Evolutionary conservation across 208 protist genomes (phyloP).

Genomic region (Crithidia acanthocephali): DNA sequence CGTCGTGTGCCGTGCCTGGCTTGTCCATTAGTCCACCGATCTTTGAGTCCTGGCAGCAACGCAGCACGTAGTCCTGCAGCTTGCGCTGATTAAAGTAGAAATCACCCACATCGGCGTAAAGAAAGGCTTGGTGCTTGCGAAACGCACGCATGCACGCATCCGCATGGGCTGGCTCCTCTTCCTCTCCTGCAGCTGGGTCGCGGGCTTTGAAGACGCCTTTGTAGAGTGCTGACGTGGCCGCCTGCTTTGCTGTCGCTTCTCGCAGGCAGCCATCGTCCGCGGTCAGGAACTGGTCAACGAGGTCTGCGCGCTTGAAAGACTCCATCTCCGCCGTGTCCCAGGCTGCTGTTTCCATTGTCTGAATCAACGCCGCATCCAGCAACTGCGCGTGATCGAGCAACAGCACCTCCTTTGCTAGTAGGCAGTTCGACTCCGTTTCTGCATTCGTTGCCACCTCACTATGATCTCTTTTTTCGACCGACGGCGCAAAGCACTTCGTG

Average conservation of each 20-base stretch:
- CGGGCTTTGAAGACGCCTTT: constrained; percentile 2
- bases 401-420: constrained; percentile 57
- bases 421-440: constrained; percentile 5
- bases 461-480: neutral
- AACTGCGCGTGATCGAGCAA: constrained; percentile 80
- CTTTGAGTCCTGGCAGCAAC: constrained; percentile 60
- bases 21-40: constrained; percentile 91
- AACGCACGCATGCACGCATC: neutral
- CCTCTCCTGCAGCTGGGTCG: neutral
- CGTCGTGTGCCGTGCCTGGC: constrained; percentile 65
- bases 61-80: constrained; percentile 84
- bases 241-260: constrained; percentile 5
- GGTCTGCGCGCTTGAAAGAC: constrained; percentile 17
- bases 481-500: constrained; percentile 29
- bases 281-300: constrained; percentile 45
- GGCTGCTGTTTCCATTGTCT: constrained; percentile 15
- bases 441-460: neutral
- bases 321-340: constrained; percentile 53
- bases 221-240: constrained; percentile 11
- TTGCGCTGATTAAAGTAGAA: constrained; percentile 78
- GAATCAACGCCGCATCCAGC: constrained; percentile 37
- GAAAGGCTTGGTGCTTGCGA: constrained; percentile 23
- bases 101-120: constrained; percentile 63
- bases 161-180: neutral
- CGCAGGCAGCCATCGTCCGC: constrained; percentile 28